Base-by-base conservation (phyloP, 352 stramenopile species). In the Phytophthora tubulina region DNA sequence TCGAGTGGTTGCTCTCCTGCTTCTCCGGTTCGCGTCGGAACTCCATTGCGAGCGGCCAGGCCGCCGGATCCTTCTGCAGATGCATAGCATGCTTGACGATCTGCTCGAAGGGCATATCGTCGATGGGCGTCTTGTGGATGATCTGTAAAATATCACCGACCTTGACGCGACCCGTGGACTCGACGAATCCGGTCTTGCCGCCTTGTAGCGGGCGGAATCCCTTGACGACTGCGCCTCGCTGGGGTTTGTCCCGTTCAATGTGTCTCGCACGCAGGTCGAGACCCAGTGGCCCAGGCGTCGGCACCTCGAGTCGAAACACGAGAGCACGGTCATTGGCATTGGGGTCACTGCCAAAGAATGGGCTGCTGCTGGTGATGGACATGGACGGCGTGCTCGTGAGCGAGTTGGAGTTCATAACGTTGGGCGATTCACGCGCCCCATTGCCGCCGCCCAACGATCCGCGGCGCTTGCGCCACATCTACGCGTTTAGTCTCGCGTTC, bases 61-160 rank as follows among this genome's bases (percentile, higher is more conserved):
- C 86, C 0, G 67, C 70, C 36, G 82, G 56, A 33, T 96, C 82
- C 53, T 85, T 81, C 63, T 96, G 88, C 27, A 94, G 64, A 51
- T 92, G 75, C 72, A 91, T 84, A 3, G 86, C 88, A 62, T 93
- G 83, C 48, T 88, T 84, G 8, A 96, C 87, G 63, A 96, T 96
- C 63, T 90, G 79, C 13, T 96, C 88, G 51, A 96, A 96, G 21
- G 87, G 85, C 73, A 96, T 85, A 48, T 96, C 85, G 59, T 96
- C 88, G 14, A 96, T 88, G 11, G 76, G 67, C 8, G 82, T 92
- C 53, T 88, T 83, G 69, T 96, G 86, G 63, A 96, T 91, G 51
- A 92, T 73, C 72, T 94, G 78, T 21, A 94, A 54, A 35, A 96
- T 93, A 67, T 96, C 88, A 17, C 86, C 88, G 36, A 89, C 75